phyloP scores from a whole-genome alignment of 2,329 filamentous ascomycete genomes.

The Fusarium multiceps region DNA sequence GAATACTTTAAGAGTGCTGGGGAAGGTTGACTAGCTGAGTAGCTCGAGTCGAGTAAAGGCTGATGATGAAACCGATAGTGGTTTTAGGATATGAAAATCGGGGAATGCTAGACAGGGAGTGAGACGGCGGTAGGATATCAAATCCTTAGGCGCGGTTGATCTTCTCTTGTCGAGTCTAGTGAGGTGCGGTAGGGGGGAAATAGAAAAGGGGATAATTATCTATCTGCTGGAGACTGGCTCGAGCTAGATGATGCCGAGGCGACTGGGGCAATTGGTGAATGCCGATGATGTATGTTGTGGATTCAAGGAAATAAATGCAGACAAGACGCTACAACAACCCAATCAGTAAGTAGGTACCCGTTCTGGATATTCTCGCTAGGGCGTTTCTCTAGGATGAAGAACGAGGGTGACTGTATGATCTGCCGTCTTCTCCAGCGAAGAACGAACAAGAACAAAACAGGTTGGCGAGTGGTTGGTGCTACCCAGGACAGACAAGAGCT shows the following conservation, averaged over 20 bases:
- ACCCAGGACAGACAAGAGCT: constrained; percentile 20
- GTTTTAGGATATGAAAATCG: constrained; percentile 27
- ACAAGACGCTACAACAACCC: constrained; percentile 26
- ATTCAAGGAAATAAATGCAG: constrained; percentile 39
- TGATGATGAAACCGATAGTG: constrained; percentile 37
- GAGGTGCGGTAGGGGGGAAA: not conserved
- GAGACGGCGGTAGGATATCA: constrained; percentile 43
- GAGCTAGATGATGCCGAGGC: constrained; percentile 33
- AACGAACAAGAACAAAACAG: constrained; percentile 25
- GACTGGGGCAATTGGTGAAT: constrained; percentile 36
- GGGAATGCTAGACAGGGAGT: constrained; percentile 25
- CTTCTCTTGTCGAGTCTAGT: constrained; percentile 17
- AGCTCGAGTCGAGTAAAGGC: constrained; percentile 11
- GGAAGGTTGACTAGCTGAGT: constrained; percentile 21
- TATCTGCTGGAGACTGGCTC: constrained; percentile 43
- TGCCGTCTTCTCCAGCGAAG: constrained; percentile 39
- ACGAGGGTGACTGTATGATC: constrained; percentile 30
- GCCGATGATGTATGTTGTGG: constrained; percentile 28
- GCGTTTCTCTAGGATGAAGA: constrained; percentile 28
- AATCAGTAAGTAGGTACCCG: not conserved
- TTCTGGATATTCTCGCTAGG: constrained; percentile 7
- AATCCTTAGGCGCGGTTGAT: constrained; percentile 38
- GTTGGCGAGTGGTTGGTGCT: constrained; percentile 11
- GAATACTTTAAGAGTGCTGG: constrained; percentile 26
- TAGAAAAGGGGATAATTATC: constrained; percentile 22